Evolutionary conservation across 345 rosid species (phyloP), one percentile per base, ranked within the genome.

Genomic region (Schrenkiella parvula): DNA sequence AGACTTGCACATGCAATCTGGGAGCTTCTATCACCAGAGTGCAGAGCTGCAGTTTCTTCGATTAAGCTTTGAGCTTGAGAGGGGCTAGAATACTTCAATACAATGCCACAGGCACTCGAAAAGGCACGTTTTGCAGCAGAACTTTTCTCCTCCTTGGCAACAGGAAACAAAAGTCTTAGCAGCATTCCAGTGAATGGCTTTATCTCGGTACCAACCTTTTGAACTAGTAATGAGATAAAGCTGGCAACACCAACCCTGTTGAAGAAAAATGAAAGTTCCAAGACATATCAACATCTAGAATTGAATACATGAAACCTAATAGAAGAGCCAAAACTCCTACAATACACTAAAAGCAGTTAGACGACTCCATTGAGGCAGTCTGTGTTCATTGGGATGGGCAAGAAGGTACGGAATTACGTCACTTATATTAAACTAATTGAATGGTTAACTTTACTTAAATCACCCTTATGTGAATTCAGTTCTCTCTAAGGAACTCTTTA

Each of bases 231-330:
- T 78, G 85, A 83, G 79, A 89, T 85, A 74, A 93, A 93, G 82
- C 78, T 88, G 71, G 98, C 96, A 68, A 93, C 90, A 72, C 98
- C 97, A 70, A 91, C 97, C 91, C 98, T 93, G 84, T 64, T 70
- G 50, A 74, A 43, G 25, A 31, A 64, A 48, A 68, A 53, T 14
- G 35, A 26, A 76, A 68, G 8, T 15, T 53, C 56, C 43, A 53
- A 25, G 19, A 43, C 10, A 31, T 22, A 68, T 68, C 62, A 75
- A 32, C 22, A 50, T 68, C 48, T n/a, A 60, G 19, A 28, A 38
- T 28, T 47, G 60, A 35, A 37, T 19, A 22, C 43, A 8, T 38
- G 11, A 50, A 59, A 59, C 41, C 46, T 22, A 48, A 28, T 3
- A 15, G 19, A 19, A 28, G 6, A 37, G 21, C 23, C 12, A 35